Base-by-base conservation (phyloP, 2,329 filamentous ascomycete genomes). In the Scolecobasidium constrictum region DNA sequence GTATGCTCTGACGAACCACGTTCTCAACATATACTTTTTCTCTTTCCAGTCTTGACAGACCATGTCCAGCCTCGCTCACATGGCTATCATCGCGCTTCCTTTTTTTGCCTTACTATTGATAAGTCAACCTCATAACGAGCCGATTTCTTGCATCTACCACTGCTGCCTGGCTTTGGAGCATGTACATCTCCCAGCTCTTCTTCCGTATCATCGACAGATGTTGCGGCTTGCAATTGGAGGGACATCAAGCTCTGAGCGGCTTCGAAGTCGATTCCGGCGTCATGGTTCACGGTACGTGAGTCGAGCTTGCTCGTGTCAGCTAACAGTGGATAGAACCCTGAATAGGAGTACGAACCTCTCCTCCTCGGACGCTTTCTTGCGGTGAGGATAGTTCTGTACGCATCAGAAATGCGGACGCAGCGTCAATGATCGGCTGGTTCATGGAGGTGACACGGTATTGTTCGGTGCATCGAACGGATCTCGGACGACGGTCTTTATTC, bases 341-440 rank as follows among this genome's bases (percentile, higher is more conserved):
- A 35, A 28, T 48, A 37, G 41, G 46, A 44, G 46, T 48, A 46
- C 40, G 35, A 48, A 48, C 46, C 44, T 44, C 44, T 44, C 42
- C 35, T 35, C 46, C 46, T 47, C 34, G 33, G 45, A 44, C 43
- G 28, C 45, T 42, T 15, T 15, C 46, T 48, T 44, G 13, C 23
- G 20, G 46, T 40, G 37, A 44, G 46, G 44, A 48, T 48, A 43
- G 36, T 48, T 48, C 40, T 16, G 35, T 38, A 48, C 39, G 46
- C 40, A 48, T 46, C 46, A 34, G 44, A 48, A 48, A 48, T 48
- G 46, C 44, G 40, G 46, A 48, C 43, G 41, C 44, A 35, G 46
- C 44, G 46, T 48, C 26, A 46, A 40, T 48, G 37, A 48, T 48
- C 36, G 40, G 46, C 44, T 33, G 35, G 38, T 46, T 47, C 21